Conservation (phyloP, 495 filamentous ascomycete genomes). For the Lophiostoma macrostomum region DNA sequence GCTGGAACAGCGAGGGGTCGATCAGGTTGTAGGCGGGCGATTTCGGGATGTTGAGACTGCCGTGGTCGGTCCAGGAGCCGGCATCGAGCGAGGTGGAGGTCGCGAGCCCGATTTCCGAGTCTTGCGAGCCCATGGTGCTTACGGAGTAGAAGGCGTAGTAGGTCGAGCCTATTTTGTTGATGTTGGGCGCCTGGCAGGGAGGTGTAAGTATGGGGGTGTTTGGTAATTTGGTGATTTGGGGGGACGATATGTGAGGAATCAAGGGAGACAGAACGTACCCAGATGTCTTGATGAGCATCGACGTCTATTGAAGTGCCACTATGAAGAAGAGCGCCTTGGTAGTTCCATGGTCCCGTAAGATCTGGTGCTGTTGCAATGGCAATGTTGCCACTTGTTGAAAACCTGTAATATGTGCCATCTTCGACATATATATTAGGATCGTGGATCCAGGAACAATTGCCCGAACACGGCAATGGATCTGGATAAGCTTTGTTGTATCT, state of each 20-base stretch:
- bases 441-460: slow-evolving; percentile 58
- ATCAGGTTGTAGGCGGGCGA: slow-evolving; percentile 63
- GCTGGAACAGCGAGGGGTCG: slow-evolving; percentile 59
- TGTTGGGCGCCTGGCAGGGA: slow-evolving; percentile 63
- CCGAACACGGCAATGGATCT: slow-evolving; percentile 56
- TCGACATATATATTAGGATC: slow-evolving; percentile 62
- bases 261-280: slow-evolving; percentile 45
- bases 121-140: slow-evolving; percentile 58
- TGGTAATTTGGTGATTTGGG: background rate
- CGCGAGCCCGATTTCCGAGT: slow-evolving; percentile 64
- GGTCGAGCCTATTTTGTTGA: slow-evolving; percentile 49
- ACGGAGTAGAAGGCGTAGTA: slow-evolving; percentile 75
- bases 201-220: background rate
- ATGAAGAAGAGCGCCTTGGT: slow-evolving; percentile 54
- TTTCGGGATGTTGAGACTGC: slow-evolving; percentile 48
- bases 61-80: slow-evolving; percentile 61
- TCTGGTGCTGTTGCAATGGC: slow-evolving; percentile 55
- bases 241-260: background rate
- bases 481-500: background rate
- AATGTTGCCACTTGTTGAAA: slow-evolving; percentile 62
- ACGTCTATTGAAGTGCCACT: slow-evolving; percentile 55
- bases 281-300: slow-evolving; percentile 53
- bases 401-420: slow-evolving; percentile 69
- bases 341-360: slow-evolving; percentile 63
- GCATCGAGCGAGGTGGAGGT: slow-evolving; percentile 58